phyloP scores from a whole-genome alignment of 179 eudicot genomes.

The Camellia oleifera region DNA sequence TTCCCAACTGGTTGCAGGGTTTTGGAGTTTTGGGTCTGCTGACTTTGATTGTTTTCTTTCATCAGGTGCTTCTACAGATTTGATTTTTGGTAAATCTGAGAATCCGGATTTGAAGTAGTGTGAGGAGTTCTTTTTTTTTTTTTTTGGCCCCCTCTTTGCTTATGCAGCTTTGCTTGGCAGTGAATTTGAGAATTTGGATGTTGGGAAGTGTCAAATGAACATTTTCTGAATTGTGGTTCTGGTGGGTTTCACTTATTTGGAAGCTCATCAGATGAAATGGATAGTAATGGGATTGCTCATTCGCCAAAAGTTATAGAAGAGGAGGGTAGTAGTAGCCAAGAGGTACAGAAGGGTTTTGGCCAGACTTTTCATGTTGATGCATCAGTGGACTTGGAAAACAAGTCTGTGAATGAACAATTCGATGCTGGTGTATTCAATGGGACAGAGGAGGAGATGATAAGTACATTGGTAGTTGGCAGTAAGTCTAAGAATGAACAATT shows the following conservation, averaged over 20 bases:
- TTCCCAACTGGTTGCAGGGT: background rate
- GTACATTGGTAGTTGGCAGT: constrained; percentile 7
- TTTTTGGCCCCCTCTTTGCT: background rate
- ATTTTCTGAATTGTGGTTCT: constrained; percentile 2
- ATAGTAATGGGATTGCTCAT: constrained; percentile 26
- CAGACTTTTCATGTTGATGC: constrained; percentile 14
- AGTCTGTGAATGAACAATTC: constrained; percentile 20
- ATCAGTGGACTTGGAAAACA: constrained; percentile 10
- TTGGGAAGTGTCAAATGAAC: constrained; percentile 7
- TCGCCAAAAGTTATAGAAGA: constrained; percentile 16
- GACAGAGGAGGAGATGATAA: constrained; percentile 4
- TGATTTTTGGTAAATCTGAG: background rate
- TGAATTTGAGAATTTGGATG: constrained; percentile 9
- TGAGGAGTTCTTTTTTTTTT: background rate
- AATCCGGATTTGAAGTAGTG: background rate
- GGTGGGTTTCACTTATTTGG: constrained; percentile 27
- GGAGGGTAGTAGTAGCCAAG: constrained; percentile 15
- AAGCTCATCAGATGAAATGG: constrained; percentile 46
- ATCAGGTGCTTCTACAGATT: background rate
- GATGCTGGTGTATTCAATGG: background rate
- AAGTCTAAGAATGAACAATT: background rate
- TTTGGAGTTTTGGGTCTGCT: background rate
- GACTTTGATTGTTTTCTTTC: background rate
- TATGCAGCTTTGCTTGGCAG: background rate
- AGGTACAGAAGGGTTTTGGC: constrained; percentile 16